Evolutionary conservation across 257 asterid species (phyloP).

Genomic region (Nicotiana otophora): DNA sequence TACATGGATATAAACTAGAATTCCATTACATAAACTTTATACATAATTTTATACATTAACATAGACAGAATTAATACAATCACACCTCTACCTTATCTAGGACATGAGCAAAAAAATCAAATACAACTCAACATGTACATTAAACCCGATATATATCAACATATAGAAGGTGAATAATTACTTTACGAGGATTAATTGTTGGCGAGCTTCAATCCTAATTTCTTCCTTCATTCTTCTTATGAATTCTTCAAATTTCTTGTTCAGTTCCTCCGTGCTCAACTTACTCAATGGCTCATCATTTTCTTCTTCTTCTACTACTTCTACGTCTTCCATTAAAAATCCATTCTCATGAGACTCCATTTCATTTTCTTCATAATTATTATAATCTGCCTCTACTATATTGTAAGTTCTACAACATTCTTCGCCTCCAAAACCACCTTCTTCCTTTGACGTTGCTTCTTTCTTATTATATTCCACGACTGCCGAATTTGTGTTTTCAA

Average conservation of each 20-base stretch:
- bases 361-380: slow-evolving; percentile 4
- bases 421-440: not conserved
- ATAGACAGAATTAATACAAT: not conserved
- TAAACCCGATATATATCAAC: not conserved
- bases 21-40: not conserved
- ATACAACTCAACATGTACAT: not conserved
- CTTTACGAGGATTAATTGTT: slow-evolving; percentile 20
- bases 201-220: slow-evolving; percentile 29
- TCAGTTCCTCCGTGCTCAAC: slow-evolving; percentile 30
- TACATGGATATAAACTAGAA: not conserved
- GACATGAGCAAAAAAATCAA: not conserved
- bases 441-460: not conserved
- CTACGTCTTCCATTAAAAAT: not conserved
- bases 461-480: not conserved
- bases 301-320: not conserved
- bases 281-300: slow-evolving; percentile 9
- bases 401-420: not conserved
- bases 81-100: not conserved
- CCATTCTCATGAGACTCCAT: not conserved
- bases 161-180: slow-evolving; percentile 3
- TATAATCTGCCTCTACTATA: not conserved
- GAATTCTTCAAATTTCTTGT: slow-evolving; percentile 37
- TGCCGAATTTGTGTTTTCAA: not conserved
- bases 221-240: slow-evolving; percentile 37
- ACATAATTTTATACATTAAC: not conserved